A percentile compares a stretch with the other conserved stretches of the same genome.
Evolutionary conservation across 2,329 filamentous ascomycete genomes (phyloP).

Genomic region (Hypoxylon sp.): DNA sequence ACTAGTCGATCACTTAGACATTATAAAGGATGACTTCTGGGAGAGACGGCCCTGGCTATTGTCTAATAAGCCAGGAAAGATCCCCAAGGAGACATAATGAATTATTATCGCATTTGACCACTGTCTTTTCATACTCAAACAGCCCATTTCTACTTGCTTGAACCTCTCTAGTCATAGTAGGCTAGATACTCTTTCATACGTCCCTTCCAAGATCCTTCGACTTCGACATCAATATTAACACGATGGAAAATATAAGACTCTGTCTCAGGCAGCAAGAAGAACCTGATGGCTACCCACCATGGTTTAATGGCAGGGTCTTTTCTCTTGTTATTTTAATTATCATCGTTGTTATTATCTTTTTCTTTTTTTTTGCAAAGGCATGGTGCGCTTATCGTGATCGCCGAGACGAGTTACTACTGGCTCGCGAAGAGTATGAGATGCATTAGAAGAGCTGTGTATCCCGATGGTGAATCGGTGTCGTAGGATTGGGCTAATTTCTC

Average conservation of each 20-base stretch:
- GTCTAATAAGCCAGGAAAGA: constrained; percentile 79
- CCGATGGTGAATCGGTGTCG: background rate
- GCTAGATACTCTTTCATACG: background rate
- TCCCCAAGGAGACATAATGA: constrained; percentile 70
- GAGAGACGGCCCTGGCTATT: constrained; percentile 86
- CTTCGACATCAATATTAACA: background rate
- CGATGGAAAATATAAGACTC: constrained; percentile 8
- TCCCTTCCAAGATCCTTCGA: background rate
- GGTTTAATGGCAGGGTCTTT: background rate
- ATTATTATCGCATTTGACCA: constrained; percentile 2
- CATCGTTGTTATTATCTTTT: background rate
- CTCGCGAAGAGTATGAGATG: constrained; percentile 14
- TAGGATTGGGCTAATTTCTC: background rate
- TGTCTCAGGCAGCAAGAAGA: background rate
- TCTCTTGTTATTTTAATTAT: background rate
- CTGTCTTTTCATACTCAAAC: background rate
- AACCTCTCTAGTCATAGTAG: background rate
- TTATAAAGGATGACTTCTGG: constrained; percentile 98
- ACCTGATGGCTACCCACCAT: background rate
- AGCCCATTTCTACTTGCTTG: constrained; percentile 8
- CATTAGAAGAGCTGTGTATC: background rate
- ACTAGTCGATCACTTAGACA: constrained; percentile 87
- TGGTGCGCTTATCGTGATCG: background rate
- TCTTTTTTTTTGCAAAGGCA: no score
- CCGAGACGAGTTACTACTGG: background rate